Evolutionary conservation across 768 basidiomycete genomes (phyloP).

Genomic region (Steccherinum ochraceum): DNA sequence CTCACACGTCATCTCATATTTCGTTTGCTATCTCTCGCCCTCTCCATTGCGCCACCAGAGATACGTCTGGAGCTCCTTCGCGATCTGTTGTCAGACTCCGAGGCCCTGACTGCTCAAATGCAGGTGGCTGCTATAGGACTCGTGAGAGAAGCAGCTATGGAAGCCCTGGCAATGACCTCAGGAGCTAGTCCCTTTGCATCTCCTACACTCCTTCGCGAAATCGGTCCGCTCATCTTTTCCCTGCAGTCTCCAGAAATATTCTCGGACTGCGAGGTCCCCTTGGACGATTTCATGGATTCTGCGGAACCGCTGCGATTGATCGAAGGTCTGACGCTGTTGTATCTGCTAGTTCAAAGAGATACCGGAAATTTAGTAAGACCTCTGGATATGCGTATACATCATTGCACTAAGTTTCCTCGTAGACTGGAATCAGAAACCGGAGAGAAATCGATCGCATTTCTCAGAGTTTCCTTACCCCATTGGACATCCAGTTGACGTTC

Average conservation of each 20-base stretch:
- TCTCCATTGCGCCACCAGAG: slow-evolving; percentile 40
- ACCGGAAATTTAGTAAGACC: slow-evolving; percentile 43
- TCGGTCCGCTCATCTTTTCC: slow-evolving; percentile 56
- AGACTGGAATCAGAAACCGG: slow-evolving; percentile 25
- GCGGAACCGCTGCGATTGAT: slow-evolving; percentile 56
- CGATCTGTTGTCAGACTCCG: slow-evolving; percentile 39
- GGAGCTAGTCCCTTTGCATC: slow-evolving; percentile 44
- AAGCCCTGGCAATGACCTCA: slow-evolving; percentile 33
- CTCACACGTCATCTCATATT: slow-evolving; percentile 53
- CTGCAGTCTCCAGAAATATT: slow-evolving; percentile 46
- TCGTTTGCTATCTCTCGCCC: slow-evolving; percentile 49
- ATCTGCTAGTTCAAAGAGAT: slow-evolving; percentile 57
- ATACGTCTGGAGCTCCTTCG: slow-evolving; percentile 49
- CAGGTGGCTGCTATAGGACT: slow-evolving; percentile 62
- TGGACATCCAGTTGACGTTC: slow-evolving; percentile 7
- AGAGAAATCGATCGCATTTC: slow-evolving; percentile 10
- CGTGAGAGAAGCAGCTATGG: slow-evolving; percentile 59
- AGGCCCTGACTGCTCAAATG: slow-evolving; percentile 56
- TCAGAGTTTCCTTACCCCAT: slow-evolving; percentile 12
- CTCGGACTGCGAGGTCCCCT: slow-evolving; percentile 14
- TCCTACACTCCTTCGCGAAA: slow-evolving; percentile 44
- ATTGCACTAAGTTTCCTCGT: neutral
- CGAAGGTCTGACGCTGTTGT: slow-evolving; percentile 65
- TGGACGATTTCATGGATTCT: slow-evolving; percentile 43
- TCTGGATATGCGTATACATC: neutral